phyloP scores from a whole-genome alignment of 306 rosid genomes.

The Lagenaria siceraria region DNA sequence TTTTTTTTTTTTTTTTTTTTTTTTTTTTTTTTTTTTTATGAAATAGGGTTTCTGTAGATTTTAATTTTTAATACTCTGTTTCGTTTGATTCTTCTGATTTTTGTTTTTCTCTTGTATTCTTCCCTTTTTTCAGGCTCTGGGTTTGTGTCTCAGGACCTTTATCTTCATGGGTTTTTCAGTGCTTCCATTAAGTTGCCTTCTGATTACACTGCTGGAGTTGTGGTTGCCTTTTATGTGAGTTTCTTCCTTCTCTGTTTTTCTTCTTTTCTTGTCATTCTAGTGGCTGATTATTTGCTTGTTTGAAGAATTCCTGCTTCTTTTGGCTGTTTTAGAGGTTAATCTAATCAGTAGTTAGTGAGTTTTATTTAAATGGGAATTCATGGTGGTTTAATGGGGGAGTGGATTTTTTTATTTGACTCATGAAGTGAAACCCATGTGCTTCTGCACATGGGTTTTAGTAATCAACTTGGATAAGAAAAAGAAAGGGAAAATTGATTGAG shows the following conservation, averaged over 20 bases:
- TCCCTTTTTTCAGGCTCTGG: constrained; percentile 60
- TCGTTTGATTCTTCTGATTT: neutral
- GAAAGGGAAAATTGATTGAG: neutral
- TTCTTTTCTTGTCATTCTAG: neutral
- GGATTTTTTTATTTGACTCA: neutral
- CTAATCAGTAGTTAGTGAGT: neutral
- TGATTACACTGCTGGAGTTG: constrained; percentile 95
- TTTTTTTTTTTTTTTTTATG: neutral
- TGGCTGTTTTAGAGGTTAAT: neutral
- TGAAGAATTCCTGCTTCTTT: neutral
- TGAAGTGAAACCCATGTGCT: neutral
- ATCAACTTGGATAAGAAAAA: neutral
- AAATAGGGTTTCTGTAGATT: neutral
- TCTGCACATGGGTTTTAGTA: neutral
- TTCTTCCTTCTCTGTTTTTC: neutral
- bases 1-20: neutral
- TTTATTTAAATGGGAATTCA: neutral
- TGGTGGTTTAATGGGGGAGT: neutral
- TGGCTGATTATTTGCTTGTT: neutral
- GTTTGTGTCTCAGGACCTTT: constrained; percentile 87
- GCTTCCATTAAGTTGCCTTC: constrained; percentile 84
- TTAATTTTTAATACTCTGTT: neutral
- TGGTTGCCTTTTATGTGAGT: constrained; percentile 95
- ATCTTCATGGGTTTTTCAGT: constrained; percentile 79
- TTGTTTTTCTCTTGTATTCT: neutral